phyloP scores from a whole-genome alignment of 148 eudicot genomes.

The Rhododendron griersonianum region DNA sequence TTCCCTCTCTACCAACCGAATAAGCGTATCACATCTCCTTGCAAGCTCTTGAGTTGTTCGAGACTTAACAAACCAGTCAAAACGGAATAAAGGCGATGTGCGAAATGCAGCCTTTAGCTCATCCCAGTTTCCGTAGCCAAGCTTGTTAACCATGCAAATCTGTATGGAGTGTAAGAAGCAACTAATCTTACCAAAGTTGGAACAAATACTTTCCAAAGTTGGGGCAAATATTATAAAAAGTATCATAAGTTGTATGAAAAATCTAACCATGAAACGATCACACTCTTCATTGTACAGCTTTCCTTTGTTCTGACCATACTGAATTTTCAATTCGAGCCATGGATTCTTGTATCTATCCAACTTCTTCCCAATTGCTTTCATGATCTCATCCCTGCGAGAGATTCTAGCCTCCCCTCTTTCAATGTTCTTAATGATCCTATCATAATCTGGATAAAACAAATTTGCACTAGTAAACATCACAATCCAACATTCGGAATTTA shows the following conservation, averaged over 20 bases:
- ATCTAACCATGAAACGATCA: constrained; percentile 84
- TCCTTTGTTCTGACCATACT: constrained; percentile 99
- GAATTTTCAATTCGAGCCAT: constrained; percentile 93
- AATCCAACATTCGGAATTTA: not conserved
- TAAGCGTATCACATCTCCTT: constrained; percentile 94
- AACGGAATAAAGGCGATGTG: constrained; percentile 81
- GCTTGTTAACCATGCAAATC: constrained; percentile 98
- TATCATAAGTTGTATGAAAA: not conserved
- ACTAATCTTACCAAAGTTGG: not conserved
- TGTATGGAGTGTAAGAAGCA: constrained; percentile 16
- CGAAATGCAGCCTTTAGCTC: constrained; percentile 96
- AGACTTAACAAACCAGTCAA: constrained; percentile 99
- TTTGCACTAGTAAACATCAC: not conserved
- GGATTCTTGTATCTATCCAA: constrained; percentile 95
- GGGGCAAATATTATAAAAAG: not conserved
- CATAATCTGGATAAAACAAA: constrained; percentile 55
- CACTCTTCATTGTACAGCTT: constrained; percentile 98
- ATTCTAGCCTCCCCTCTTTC: constrained; percentile 99
- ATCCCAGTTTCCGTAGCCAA: constrained; percentile 99
- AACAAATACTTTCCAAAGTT: no score
- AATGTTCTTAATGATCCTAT: constrained; percentile 88
- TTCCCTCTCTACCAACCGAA: constrained; percentile 87
- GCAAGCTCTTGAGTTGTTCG: constrained; percentile 97
- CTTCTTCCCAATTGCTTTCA: constrained; percentile 97
- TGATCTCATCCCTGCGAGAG: constrained; percentile 91